Percentiles rank a stretch among this genome's conserved stretches.
phyloP scores from a whole-genome alignment of 495 filamentous ascomycete species.

The Hypoxylon lenormandii region DNA sequence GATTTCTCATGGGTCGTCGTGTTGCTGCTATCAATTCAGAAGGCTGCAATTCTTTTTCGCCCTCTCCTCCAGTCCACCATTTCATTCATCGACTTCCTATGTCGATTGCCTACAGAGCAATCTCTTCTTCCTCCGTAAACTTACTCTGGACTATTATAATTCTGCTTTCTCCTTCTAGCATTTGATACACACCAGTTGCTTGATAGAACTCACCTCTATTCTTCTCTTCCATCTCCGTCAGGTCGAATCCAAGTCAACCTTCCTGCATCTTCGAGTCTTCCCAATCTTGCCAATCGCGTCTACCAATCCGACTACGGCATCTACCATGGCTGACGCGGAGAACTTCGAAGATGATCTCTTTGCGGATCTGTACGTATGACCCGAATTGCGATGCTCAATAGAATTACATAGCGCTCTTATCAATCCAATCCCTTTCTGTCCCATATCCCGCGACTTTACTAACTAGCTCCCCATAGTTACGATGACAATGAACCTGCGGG shows the following conservation, averaged over 20 bases:
- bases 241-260: slow-evolving; percentile 39
- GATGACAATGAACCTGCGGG: slow-evolving; percentile 78
- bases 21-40: slow-evolving; percentile 22
- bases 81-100: neutral
- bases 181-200: neutral
- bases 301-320: slow-evolving; percentile 13
- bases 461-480: slow-evolving; percentile 68
- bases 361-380: slow-evolving; percentile 85
- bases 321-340: slow-evolving; percentile 83
- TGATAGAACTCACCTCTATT: slow-evolving; percentile 21
- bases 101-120: neutral
- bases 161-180: neutral
- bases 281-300: slow-evolving; percentile 21
- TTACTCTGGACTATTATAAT: neutral
- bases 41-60: slow-evolving; percentile 42
- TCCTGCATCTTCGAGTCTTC: slow-evolving; percentile 13
- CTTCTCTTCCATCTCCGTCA: slow-evolving; percentile 5
- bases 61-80: neutral
- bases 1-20: slow-evolving; percentile 31
- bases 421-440: neutral
- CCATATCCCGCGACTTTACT: slow-evolving; percentile 27
- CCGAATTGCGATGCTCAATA: neutral
- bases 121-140: slow-evolving; percentile 1
- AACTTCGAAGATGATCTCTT: slow-evolving; percentile 98
- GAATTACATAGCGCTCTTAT: slow-evolving; percentile 1